A percentile compares a stretch with the other conserved stretches of the same genome.
Evolutionary conservation across 192 early-diverging fungal genomes (phyloP).

Genomic region (Chytriomyces confervae): DNA sequence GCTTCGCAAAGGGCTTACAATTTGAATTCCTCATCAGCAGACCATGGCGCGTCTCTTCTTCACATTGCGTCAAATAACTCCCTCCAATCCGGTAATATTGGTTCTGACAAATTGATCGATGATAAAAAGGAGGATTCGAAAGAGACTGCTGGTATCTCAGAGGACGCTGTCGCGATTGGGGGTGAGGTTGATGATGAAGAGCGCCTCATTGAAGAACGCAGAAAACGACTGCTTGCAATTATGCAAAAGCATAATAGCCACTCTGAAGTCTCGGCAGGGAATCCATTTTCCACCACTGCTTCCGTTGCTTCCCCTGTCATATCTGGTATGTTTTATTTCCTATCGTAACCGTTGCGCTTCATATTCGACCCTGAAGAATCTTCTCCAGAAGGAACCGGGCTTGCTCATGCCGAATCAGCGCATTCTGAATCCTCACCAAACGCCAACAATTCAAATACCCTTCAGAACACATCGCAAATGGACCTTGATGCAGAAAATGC

Average conservation of each 20-base stretch:
- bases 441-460: too few relatives aligned
- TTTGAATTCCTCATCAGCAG: constrained; percentile 7
- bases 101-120: neutral
- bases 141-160: neutral
- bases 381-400: too few relatives aligned
- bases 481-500: too few relatives aligned
- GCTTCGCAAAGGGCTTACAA: constrained; percentile 26
- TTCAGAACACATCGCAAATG: too few relatives aligned
- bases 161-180: neutral
- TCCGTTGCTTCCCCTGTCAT: constrained; percentile 8
- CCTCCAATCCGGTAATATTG: neutral
- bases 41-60: neutral
- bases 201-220: constrained; percentile 81
- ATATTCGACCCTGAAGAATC: too few relatives aligned
- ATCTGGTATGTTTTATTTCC: neutral
- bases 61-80: neutral
- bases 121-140: neutral
- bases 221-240: constrained; percentile 77
- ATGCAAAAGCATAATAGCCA: constrained; percentile 67
- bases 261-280: constrained; percentile 7
- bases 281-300: neutral
- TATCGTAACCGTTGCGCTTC: too few relatives aligned
- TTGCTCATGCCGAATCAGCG: too few relatives aligned
- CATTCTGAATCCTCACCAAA: too few relatives aligned
- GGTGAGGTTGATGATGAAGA: constrained; percentile 74